Base-by-base conservation (phyloP, 2,329 filamentous ascomycete species). In the Exophiala calicioides region DNA sequence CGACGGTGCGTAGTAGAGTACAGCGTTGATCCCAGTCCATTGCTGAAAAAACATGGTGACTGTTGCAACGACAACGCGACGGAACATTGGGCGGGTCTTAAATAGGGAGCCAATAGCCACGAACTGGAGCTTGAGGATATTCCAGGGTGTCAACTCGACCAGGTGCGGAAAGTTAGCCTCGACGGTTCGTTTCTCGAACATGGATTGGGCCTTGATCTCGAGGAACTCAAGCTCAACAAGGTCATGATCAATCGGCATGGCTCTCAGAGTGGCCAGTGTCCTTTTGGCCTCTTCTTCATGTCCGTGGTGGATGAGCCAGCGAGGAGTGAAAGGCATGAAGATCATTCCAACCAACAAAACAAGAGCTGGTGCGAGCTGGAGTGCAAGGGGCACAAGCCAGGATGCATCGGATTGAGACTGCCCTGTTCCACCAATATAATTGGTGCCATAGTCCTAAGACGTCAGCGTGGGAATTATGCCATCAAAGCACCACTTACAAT, bases 151-250 rank as follows among this genome's bases (percentile, higher is more conserved):
- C 39, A 75, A 73, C 48, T 82, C 75, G 2, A 74, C 70, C 10
- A 86, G 69, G 24, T 84, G 72, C 0, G 86, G 86, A 64, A 86
- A 89, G 18, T 82, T 74, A 52, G 85, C 82, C 0, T 79, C 77
- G 7, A 84, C 74, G 1, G 80, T 81, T 24, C 81, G 78, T 68
- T 90, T 87, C 66, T 91, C 86, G 56, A 91, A 93, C 13, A 86
- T 65, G 0, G 81, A 84, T 63, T 89, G 84, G 0, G 86, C 85
- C 64, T 88, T 87, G 68, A 91, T 90, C 63, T 91, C 87, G n/a
- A 89, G 77, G 61, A 85, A 89, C 60, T 91, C 88, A 20, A 52
- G 33, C 16, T 55, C 47, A 33, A 55, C 46, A 7, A 55, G 48
- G 29, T 55, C 48, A 36, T 51, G 36, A 5, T 52, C 52, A 13